Base-by-base conservation (phyloP, 257 asterid species). In the Oldenlandia corymbosa region DNA sequence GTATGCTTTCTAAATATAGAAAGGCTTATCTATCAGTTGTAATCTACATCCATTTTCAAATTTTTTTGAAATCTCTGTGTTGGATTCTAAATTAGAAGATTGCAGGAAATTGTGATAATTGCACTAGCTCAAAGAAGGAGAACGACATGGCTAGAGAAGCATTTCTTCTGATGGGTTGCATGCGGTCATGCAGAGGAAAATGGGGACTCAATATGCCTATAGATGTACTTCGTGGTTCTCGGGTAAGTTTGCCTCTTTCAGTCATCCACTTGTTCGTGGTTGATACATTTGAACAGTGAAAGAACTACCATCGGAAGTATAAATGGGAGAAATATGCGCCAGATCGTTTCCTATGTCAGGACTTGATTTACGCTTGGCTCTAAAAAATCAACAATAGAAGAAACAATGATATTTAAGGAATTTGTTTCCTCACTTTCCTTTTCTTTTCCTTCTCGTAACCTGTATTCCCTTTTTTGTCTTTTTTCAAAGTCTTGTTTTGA, bases 171-270 rank as follows among this genome's bases (percentile, higher is more conserved):
- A 71, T 91, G 80, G 94, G 84, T 43, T 88, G 96, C 80, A 76
- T 88, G 77, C 91, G 78, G 46, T 67, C 95, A 23, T 91, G 96
- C 21, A 77, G 89, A 66, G 95, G 96, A 59, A 73, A 84, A 52
- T 91, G 90, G 91, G 98, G 98, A 57, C 88, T 91, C 71, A 91
- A 91, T 79, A 68, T 91, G 75, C 96, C 96, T 7, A 71, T 91
- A 23, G 96, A 87, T 75, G 88, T 88, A 72, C 98, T 91, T 73
- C 96, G 95, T 48, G 98, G 98, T 71, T 91, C 98, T 73, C 84
- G 85, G 75, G 98, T 88, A 85, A 83, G 95, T 64, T 67, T 70
- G 66, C 67, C 64, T 41, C 10, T 66, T 34, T 60, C 43, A 67
- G 67, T 57, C 47, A 65, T 42, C 5, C 12, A 18, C 36, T 41